These are phyloP conservation scores for Acanthamoeba castellanii DNA, from an alignment of 208 protist genomes.

Conservation along the genomic window DNA sequence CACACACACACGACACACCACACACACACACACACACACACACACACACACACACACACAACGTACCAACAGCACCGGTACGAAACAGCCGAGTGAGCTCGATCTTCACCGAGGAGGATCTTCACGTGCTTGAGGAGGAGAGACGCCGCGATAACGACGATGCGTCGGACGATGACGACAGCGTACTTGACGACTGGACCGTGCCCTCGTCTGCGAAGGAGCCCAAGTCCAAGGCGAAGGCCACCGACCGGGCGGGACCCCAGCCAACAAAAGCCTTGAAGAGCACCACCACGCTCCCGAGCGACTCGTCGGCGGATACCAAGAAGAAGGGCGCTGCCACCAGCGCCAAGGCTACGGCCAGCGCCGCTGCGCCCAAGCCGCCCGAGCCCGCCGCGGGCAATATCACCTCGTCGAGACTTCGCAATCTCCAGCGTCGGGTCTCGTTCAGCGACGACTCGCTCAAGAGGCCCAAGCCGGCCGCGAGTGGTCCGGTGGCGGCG, in stretches of 20 bases:
- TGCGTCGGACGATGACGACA: conserved; percentile 16
- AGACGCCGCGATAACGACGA: background rate
- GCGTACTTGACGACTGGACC: conserved; percentile 41
- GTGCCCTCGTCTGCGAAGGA: background rate
- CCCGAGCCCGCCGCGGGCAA: background rate
- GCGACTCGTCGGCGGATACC: background rate
- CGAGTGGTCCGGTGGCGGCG: too few relatives aligned
- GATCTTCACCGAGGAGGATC: conserved; percentile 49
- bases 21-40: too few relatives aligned
- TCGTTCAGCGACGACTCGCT: conserved; percentile 39
- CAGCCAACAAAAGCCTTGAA: background rate
- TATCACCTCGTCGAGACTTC: background rate
- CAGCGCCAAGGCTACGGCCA: background rate
- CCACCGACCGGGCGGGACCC: background rate
- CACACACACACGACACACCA: too few relatives aligned
- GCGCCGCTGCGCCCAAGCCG: background rate
- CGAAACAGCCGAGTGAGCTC: conserved; percentile 10
- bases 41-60: background rate
- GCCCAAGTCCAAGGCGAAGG: background rate
- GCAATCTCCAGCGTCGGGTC: conserved; percentile 21
- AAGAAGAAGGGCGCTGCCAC: background rate
- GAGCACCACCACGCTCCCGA: background rate
- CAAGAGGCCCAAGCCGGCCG: background rate
- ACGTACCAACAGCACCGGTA: background rate
- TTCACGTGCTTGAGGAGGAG: background rate